Base-by-base conservation (phyloP, 805 yeast species). In the Grigorovia humatica region DNA sequence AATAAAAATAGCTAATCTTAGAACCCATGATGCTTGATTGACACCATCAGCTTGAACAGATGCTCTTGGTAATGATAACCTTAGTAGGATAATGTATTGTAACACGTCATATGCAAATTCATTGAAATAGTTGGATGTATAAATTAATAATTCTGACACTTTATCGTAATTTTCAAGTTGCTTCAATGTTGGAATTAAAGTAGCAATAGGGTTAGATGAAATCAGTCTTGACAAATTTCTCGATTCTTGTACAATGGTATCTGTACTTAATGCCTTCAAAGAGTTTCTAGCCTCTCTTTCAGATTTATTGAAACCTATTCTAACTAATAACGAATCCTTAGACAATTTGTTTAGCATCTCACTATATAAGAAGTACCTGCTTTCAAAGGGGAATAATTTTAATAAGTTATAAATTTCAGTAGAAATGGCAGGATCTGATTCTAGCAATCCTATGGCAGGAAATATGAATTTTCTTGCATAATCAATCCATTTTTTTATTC, bases 121-220 rank as follows among this genome's bases (percentile, higher is more conserved):
- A 48, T 82, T 83, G 63, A 88, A 88, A 61, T 79, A 83, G 43
- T 80, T 72, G 0, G 96, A 88, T 7, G 93, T 79, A 47, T 83
- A 83, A 9, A 88, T 89, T 7, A 91, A 81, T 52, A 91, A 72
- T 42, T 80, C 81, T 46, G 83, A 85, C 55, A 91, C 77, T 62
- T 91, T 91, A 62, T 85, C 96, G 63, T 91, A 91, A 70, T 93
- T 88, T 66, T 91, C 98, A 56, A 91, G 80, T 62, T 88, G 96
- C 46, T 80, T 80, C 11, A 90, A 73, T 46, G 87, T 75, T 0
- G 86, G 82, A 20, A 78, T 69, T 45, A 90, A 78, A 13, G 89
- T 80, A 1, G 95, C 84, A 18, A 89, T 63, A 1, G 98, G 97
- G 63, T 88, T 88, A 1, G 85, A 69, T 53, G 80, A 82, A 19